Base-by-base conservation (phyloP, 2,329 filamentous ascomycete genomes). In the Diaporthe citrichinensis region DNA sequence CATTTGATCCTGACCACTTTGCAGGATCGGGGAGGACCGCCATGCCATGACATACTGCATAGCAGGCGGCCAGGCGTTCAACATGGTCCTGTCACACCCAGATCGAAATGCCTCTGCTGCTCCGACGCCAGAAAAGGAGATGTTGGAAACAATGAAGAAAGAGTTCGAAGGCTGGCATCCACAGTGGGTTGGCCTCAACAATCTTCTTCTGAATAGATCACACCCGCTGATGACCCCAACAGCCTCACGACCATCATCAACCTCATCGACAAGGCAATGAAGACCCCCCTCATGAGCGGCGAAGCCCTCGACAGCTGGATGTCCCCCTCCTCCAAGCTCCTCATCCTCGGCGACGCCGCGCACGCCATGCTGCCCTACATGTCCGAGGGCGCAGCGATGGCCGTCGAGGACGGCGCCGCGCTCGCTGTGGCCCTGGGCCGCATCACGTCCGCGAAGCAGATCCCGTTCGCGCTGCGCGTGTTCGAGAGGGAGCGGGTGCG, bases 1-100 rank as follows among this genome's bases (percentile, higher is more conserved):
- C n/a, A n/a, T n/a, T n/a, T n/a, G n/a, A n/a, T n/a, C n/a, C n/a
- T 23, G 6, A 59, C n/a, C 65, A n/a, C 4, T 7, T 4, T 34
- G 10, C 46, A 85, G 84, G 85, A 83, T 87, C 49, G 85, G 85
- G 6, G 80, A 85, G 31, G 78, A 83, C 25, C 78, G 84, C 1
- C 86, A 88, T 74, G 85, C 86, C 17, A 88, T 88, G 85, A 84
- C 85, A 0, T 87, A 87, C 76, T 81, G 80, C 6, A 88, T 88
- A 14, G 81, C 84, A 1, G 80, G 79, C 1, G 85, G 85, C 2
- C 82, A 84, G 59, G 81, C 84, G 0, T 87, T 87, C 79, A 87
- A 87, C 76, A 85, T 88, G 84, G 86, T 87, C 0, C 79, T 88
- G 0, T 86, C 84, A 8, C 85, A 87, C 76, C 80, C 80, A 12